Evolutionary conservation across 257 asterid genomes (phyloP).

Genomic region (Vinca minor): DNA sequence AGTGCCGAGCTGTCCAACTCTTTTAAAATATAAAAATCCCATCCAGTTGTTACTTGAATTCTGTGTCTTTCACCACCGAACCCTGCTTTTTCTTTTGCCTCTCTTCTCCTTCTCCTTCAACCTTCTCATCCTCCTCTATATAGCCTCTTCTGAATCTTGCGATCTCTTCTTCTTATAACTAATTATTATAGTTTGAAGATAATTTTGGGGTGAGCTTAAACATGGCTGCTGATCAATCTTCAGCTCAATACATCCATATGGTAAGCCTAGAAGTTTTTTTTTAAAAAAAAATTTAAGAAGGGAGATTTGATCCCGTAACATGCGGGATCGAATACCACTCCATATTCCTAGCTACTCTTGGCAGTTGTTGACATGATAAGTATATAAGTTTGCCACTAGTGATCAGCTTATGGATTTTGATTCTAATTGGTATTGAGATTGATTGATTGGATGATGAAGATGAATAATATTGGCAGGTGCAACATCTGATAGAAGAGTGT

Average conservation of each 20-base stretch:
- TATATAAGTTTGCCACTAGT: too few species aligned
- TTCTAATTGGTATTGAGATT: background rate
- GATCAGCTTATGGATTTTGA: too few species aligned
- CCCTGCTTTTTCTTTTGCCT: background rate
- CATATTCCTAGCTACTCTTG: too few species aligned
- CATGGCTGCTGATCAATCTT: constrained; percentile 55
- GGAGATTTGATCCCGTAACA: too few species aligned
- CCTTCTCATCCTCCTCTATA: background rate
- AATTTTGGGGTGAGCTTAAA: too few species aligned
- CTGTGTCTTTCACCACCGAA: background rate
- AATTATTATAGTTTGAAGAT: too few species aligned
- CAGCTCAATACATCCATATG: constrained; percentile 70
- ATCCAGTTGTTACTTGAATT: constrained; percentile 6
- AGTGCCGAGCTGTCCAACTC: background rate
- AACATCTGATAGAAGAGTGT: constrained; percentile 43
- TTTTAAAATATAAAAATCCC: background rate
- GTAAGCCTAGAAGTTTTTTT: constrained; percentile 21
- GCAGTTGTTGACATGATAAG: too few species aligned
- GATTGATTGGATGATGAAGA: background rate
- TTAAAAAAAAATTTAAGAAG: too few species aligned
- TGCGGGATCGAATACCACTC: too few species aligned
- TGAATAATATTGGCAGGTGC: constrained; percentile 21
- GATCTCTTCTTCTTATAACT: background rate
- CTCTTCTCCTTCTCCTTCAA: background rate
- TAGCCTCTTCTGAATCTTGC: background rate